A percentile compares a stretch with the other conserved stretches of the same genome.
Conservation (phyloP, 2,329 filamentous ascomycete species). For the Orbilia brochopaga region DNA sequence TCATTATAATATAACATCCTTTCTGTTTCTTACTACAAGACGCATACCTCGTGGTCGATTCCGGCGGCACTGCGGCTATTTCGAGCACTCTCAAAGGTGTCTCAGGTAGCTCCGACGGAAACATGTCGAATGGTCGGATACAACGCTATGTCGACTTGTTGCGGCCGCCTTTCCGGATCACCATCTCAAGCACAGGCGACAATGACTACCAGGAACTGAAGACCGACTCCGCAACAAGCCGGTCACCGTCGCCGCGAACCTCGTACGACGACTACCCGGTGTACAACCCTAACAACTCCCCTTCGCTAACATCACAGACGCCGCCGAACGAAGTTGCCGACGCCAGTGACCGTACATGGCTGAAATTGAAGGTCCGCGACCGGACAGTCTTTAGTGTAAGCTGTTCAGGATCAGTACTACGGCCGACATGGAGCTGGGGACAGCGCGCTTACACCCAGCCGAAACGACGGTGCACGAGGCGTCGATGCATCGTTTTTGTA, state of each 20-base stretch:
- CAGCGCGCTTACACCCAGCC: constrained; percentile 21
- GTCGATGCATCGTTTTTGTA: constrained; percentile 25
- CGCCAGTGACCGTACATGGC: constrained; percentile 32
- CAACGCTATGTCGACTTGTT: constrained; percentile 36
- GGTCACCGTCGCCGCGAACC: constrained; percentile 32
- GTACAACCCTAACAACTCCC: constrained; percentile 7
- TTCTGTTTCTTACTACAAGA: no score
- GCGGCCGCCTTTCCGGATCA: constrained; percentile 40
- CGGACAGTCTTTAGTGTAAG: constrained; percentile 34
- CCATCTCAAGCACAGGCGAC: constrained; percentile 29
- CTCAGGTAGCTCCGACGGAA: constrained; percentile 7
- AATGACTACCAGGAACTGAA: constrained; percentile 49
- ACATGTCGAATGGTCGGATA: constrained; percentile 42
- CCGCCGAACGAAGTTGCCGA: constrained; percentile 38
- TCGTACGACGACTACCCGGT: constrained; percentile 41
- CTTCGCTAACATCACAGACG: constrained; percentile 29
- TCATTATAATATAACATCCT: no score
- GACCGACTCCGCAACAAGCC: constrained; percentile 26
- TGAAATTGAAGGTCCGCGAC: constrained; percentile 38
- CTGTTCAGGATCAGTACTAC: constrained; percentile 27
- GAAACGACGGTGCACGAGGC: constrained; percentile 36
- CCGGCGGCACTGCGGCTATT: neutral
- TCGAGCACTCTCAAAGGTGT: neutral
- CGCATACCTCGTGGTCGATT: no score
- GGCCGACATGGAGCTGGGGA: constrained; percentile 24